A percentile compares a stretch with the other conserved stretches of the same genome.
Evolutionary conservation across 2,329 filamentous ascomycete genomes (phyloP).

Genomic region (Aspergillus sp.): DNA sequence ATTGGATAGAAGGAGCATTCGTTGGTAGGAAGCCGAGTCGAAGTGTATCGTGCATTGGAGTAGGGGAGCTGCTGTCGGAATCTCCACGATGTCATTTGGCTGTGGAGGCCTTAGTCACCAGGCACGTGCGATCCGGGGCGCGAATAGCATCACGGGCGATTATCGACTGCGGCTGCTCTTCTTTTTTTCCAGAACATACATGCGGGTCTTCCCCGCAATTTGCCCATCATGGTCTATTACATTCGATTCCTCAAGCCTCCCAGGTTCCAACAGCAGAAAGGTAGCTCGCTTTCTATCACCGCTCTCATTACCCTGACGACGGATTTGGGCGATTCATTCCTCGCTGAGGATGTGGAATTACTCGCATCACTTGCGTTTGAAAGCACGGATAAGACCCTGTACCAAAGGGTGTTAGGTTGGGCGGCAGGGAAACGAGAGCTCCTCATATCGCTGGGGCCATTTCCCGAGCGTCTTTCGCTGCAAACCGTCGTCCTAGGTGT

Average conservation of each 20-base stretch:
- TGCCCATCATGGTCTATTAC: conserved; percentile 46
- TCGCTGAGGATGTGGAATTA: conserved; percentile 35
- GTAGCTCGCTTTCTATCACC: conserved; percentile 35
- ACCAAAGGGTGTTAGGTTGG: conserved; percentile 21
- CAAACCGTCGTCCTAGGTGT: conserved; percentile 20
- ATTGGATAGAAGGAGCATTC: no score
- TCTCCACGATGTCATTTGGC: conserved; percentile 16
- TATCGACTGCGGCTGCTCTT: no score
- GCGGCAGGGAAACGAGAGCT: conserved; percentile 26
- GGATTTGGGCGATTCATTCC: conserved; percentile 58
- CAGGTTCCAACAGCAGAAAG: conserved; percentile 34
- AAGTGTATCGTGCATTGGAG: no score
- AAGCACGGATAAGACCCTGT: conserved; percentile 10
- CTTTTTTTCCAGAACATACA: no score
- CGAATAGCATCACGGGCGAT: conserved; percentile 2
- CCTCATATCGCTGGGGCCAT: conserved; percentile 21
- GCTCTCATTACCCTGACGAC: conserved; percentile 56
- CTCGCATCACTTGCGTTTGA: conserved; percentile 14
- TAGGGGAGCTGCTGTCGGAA: no score
- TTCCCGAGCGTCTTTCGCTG: conserved; percentile 16
- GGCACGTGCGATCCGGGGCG: conserved; percentile 15
- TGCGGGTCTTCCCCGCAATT: no score
- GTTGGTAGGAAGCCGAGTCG: no score
- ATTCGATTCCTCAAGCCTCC: conserved; percentile 61
- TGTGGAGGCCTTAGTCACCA: conserved; percentile 16